Evolutionary conservation across 331 rosid species (phyloP).

Genomic region (Quercus lobata): DNA sequence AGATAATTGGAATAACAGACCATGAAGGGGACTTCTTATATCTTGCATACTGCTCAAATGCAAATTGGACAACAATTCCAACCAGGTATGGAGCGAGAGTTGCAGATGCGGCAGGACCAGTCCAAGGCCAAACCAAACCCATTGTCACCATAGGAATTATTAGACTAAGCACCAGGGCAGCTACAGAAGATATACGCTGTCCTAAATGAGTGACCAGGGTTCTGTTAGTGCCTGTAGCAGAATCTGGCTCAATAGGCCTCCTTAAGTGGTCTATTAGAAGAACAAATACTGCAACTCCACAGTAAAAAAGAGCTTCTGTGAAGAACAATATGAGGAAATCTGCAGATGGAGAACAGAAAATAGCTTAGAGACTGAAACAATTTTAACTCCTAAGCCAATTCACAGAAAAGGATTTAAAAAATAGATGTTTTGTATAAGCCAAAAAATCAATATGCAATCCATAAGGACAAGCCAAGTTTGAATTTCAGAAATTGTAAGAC

Average conservation of each 20-base stretch:
- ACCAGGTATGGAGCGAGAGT: conserved; percentile 96
- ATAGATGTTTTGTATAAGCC: neutral
- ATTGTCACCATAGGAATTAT: conserved; percentile 97
- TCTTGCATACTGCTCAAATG: conserved; percentile 92
- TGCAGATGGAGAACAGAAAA: conserved; percentile 36
- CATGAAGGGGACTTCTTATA: conserved; percentile 76
- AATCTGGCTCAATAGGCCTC: conserved; percentile 45
- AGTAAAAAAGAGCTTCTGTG: conserved; percentile 94
- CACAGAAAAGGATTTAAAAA: neutral
- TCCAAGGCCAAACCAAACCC: conserved; percentile 99
- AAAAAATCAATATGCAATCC: conserved; percentile 12
- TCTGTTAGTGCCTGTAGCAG: conserved; percentile 22
- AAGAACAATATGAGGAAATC: conserved; percentile 98
- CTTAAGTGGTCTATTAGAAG: conserved; percentile 57
- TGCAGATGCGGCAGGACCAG: conserved; percentile 99
- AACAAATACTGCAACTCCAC: conserved; percentile 84
- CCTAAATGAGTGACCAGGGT: conserved; percentile 51
- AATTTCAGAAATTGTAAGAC: neutral
- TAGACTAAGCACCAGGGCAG: conserved; percentile 82
- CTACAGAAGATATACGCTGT: conserved; percentile 74
- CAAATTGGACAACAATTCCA: conserved; percentile 91
- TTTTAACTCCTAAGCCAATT: neutral
- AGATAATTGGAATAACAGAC: conserved; percentile 89
- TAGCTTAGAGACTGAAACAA: neutral
- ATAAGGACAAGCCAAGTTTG: conserved; percentile 7